These are phyloP conservation scores for Iberis pinnata DNA, from an alignment of 345 rosid species.

Conservation along the genomic window DNA sequence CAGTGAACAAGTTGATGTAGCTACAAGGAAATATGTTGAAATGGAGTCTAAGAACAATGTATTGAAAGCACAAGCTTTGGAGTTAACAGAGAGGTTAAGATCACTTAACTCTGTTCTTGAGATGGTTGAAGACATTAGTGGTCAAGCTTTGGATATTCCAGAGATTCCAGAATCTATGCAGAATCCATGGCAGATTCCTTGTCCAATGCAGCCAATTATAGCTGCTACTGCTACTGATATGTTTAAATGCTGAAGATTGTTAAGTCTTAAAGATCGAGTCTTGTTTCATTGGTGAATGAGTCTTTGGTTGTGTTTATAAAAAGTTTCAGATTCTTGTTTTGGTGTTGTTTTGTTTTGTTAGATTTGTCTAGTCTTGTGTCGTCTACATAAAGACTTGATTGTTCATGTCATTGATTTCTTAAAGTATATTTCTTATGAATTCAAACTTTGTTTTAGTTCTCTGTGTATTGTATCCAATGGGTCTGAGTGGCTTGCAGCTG, in stretches of 20 bases:
- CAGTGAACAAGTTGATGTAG: conserved; percentile 29
- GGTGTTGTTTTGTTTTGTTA: conserved; percentile 10
- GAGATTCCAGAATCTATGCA: conserved; percentile 56
- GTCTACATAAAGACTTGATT: conserved; percentile 1
- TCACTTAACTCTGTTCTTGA: conserved; percentile 54
- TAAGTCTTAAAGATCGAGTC: background rate
- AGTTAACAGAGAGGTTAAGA: conserved; percentile 56
- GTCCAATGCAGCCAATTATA: conserved; percentile 41
- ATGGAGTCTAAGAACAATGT: conserved; percentile 58
- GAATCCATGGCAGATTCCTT: conserved; percentile 62
- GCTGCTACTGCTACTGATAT: conserved; percentile 52
- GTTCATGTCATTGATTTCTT: conserved; percentile 18
- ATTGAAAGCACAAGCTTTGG: conserved; percentile 58
- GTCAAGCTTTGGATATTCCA: conserved; percentile 50
- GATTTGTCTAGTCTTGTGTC: conserved; percentile 16
- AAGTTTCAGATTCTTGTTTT: background rate
- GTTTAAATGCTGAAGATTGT: conserved; percentile 31
- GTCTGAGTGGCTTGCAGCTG: conserved; percentile 97
- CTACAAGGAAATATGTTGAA: conserved; percentile 33
- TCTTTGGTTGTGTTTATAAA: background rate
- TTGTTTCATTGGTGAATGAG: no score
- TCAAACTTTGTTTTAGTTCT: conserved; percentile 13
- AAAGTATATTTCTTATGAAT: no score
- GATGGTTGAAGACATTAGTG: conserved; percentile 53
- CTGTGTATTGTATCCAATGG: background rate